Evolutionary conservation across 2,329 filamentous ascomycete species (phyloP), one percentile per base, ranked within the genome.

Genomic region (Penicillium griseofulvum): DNA sequence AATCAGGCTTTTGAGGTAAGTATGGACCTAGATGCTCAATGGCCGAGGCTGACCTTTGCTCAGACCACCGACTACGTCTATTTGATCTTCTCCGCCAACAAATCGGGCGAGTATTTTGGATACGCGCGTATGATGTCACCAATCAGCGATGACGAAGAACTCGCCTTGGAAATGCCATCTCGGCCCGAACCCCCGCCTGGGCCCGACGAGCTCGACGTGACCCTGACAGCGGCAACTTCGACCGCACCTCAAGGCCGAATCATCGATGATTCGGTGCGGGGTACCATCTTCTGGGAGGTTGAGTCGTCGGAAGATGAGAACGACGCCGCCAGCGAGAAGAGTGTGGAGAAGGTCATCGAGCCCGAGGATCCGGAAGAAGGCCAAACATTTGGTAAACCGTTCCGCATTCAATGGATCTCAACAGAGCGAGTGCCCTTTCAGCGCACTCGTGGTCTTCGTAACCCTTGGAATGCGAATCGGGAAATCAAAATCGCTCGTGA

Each of bases 401-500:
- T 97, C 79, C 86, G 86, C 65, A 83, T 97, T 43, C 87, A 95
- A 74, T 97, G 93, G 93, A 72, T 95, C 8, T 95, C 90, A 12
- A 95, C 89, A 5, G 85, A 83, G 52, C 83, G 87, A 34, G 80
- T 97, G 5, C 91, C 93, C 0, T 97, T 97, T 69, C 95, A 94
- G 71, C 85, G 89, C 41, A 96, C 92, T 0, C 80, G 91, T 60
- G 92, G 93, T 0, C 75, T 97, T 52, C 84, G 92, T 33, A 97
- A 97, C 69, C 89, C 91, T 0, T 96, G 91, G 90, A 97, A 97
- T 71, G 89, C 90, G 5, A 96, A 97, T 68, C 81, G 93, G 49
- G 93, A 97, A 69, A 90, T 97, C 59, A 97, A 97, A 74, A 96
- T 97, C 68, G 93, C 93, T 24, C 83, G 93, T 65, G 93, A 97